A percentile compares a stretch with the other conserved stretches of the same genome.
These are phyloP conservation scores for Boechera stricta DNA, from an alignment of 345 rosid genomes.

Conservation along the genomic window DNA sequence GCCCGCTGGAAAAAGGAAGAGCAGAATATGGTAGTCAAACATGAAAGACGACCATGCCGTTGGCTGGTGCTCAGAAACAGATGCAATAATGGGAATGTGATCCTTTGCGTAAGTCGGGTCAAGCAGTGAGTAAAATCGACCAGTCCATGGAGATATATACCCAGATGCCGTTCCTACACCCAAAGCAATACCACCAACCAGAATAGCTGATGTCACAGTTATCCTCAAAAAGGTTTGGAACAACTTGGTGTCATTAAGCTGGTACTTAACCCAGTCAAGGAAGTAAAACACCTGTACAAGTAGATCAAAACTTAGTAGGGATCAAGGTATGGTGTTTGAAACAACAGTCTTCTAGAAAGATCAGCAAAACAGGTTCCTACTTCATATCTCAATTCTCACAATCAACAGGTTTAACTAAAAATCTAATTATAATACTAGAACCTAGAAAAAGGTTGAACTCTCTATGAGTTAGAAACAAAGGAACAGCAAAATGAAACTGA, in stretches of 20 bases:
- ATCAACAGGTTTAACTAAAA: constrained; percentile 12
- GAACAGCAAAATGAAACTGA: too few species aligned
- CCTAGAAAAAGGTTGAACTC: background rate
- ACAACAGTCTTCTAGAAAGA: constrained; percentile 3
- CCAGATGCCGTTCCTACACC: constrained; percentile 96
- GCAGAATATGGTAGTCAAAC: constrained; percentile 96
- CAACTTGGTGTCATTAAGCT: constrained; percentile 77
- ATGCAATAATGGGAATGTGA: constrained; percentile 98
- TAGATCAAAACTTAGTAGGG: constrained; percentile 10
- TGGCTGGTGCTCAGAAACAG: constrained; percentile 99
- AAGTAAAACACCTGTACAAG: constrained; percentile 86
- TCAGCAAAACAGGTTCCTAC: constrained; percentile 6
- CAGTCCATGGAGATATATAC: constrained; percentile 99
- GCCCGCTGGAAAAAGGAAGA: constrained; percentile 98
- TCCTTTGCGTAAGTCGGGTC: constrained; percentile 99
- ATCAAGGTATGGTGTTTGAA: background rate
- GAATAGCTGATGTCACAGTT: constrained; percentile 76
- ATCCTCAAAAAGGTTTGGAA: constrained; percentile 90
- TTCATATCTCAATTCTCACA: background rate
- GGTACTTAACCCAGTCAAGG: constrained; percentile 90
- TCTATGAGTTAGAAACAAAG: too few species aligned
- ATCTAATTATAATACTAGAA: background rate
- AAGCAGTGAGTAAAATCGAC: constrained; percentile 91
- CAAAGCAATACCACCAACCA: constrained; percentile 73
- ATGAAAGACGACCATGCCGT: constrained; percentile 99